Conservation (phyloP, 257 asterid species). For the Thymus quinquecostatus region DNA sequence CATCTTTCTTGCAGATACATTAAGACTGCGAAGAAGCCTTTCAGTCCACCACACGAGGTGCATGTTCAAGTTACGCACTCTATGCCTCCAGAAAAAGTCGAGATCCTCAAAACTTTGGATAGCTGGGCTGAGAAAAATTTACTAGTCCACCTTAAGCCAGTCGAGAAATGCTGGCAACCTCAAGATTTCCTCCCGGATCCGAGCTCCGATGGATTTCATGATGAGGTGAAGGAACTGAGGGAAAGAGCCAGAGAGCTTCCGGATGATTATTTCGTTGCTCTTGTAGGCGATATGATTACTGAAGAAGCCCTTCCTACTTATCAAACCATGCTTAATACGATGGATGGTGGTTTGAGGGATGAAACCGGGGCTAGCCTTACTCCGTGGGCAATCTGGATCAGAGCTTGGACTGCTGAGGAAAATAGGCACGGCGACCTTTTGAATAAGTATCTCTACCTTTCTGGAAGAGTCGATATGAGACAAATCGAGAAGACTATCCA, state of each 20-base stretch:
- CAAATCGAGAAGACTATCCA: slow-evolving; percentile 73
- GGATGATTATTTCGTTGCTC: slow-evolving; percentile 65
- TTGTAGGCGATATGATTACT: slow-evolving; percentile 71
- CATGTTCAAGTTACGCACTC: slow-evolving; percentile 74
- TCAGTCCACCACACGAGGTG: slow-evolving; percentile 56
- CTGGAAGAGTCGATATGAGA: slow-evolving; percentile 68
- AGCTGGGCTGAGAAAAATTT: slow-evolving; percentile 58
- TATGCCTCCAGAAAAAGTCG: slow-evolving; percentile 70
- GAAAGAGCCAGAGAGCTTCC: slow-evolving; percentile 64
- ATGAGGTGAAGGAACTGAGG: slow-evolving; percentile 57
- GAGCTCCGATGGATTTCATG: slow-evolving; percentile 57
- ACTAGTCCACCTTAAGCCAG: slow-evolving; percentile 61
- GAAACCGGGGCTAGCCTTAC: slow-evolving; percentile 74
- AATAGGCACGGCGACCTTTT: slow-evolving; percentile 74
- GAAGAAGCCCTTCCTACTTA: slow-evolving; percentile 81
- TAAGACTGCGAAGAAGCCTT: slow-evolving; percentile 49
- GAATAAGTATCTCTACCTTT: slow-evolving; percentile 65
- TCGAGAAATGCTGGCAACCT: slow-evolving; percentile 73
- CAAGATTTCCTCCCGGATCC: slow-evolving; percentile 78
- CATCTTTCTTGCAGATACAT: slow-evolving; percentile 40
- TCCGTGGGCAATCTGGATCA: slow-evolving; percentile 68
- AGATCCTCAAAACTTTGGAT: slow-evolving; percentile 61
- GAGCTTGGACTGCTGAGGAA: slow-evolving; percentile 83
- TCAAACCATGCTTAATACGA: slow-evolving; percentile 63
- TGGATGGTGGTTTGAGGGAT: slow-evolving; percentile 59